Percentiles rank a stretch among this genome's conserved stretches.
Conservation (phyloP, 371 early-diverging fungal species). For the Mortierella sp. region DNA sequence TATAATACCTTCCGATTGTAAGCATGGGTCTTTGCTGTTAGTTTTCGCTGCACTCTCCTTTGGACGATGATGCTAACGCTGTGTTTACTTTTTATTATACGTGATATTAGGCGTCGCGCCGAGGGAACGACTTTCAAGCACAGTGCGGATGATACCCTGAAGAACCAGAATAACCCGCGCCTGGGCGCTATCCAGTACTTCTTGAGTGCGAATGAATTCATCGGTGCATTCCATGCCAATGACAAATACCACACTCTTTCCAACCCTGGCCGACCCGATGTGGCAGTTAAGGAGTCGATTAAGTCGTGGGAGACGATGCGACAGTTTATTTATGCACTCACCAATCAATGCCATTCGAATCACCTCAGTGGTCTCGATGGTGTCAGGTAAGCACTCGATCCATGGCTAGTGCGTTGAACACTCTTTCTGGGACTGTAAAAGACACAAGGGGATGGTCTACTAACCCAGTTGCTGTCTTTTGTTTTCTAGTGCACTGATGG, state of each 20-base stretch:
- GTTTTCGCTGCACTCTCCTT: not conserved
- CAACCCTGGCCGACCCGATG: conserved; percentile 38
- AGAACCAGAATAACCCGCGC: conserved; percentile 30
- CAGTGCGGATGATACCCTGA: conserved; percentile 37
- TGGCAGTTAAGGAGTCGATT: conserved; percentile 43
- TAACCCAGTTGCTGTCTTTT: no score
- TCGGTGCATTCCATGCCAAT: conserved; percentile 46
- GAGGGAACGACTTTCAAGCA: conserved; percentile 38
- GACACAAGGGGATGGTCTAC: no score
- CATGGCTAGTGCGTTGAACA: no score
- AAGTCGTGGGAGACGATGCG: conserved; percentile 50
- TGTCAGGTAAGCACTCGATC: conserved; percentile 27
- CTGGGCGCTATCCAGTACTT: conserved; percentile 43
- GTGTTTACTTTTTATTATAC: not conserved
- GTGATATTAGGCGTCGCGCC: conserved; percentile 21
- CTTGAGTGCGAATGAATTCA: conserved; percentile 46
- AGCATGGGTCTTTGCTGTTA: conserved; percentile 7
- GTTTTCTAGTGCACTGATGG: conserved; percentile 37
- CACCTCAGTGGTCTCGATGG: conserved; percentile 43
- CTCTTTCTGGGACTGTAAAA: no score
- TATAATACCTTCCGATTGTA: conserved; percentile 33
- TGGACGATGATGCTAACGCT: not conserved
- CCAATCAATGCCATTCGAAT: conserved; percentile 41
- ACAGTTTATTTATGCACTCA: conserved; percentile 44
- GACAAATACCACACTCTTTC: conserved; percentile 40